These are phyloP conservation scores for Monosporascus sp. DNA, from an alignment of 2,329 filamentous ascomycete genomes.

Conservation along the genomic window DNA sequence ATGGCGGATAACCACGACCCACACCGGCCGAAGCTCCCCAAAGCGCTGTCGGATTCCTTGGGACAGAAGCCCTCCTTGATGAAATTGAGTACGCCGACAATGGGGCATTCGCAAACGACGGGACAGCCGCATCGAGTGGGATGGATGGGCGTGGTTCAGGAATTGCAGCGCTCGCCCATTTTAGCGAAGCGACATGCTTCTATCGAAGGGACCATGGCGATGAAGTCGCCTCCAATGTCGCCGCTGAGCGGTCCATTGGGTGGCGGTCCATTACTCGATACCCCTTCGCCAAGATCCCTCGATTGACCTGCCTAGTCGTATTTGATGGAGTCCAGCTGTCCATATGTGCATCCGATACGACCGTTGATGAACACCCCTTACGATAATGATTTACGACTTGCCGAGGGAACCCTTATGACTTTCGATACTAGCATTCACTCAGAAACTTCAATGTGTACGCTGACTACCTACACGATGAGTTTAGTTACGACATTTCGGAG, in stretches of 20 bases:
- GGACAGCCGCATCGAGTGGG: conserved; percentile 45
- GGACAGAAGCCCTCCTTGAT: conserved; percentile 44
- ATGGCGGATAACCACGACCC: conserved; percentile 16
- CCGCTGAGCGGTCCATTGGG: conserved; percentile 7
- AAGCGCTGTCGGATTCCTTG: conserved; percentile 38
- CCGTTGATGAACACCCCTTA: not conserved
- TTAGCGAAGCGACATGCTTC: conserved; percentile 59
- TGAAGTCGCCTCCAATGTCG: conserved; percentile 9
- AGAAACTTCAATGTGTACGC: not conserved
- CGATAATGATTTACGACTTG: not conserved
- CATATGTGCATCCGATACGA: not conserved
- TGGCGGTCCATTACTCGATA: conserved; percentile 14
- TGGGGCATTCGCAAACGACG: conserved; percentile 46
- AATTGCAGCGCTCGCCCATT: conserved; percentile 55
- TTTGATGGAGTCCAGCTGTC: not conserved
- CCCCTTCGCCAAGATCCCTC: conserved; percentile 10
- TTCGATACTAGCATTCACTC: not conserved
- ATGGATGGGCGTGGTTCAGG: conserved; percentile 59
- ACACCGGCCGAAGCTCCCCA: conserved; percentile 31
- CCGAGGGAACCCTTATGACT: not conserved
- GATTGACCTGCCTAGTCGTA: conserved; percentile 3
- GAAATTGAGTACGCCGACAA: conserved; percentile 48
- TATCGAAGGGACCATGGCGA: conserved; percentile 50
- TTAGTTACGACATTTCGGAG: not conserved
- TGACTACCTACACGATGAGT: not conserved